Evolutionary conservation across 169 alveolate species (phyloP).

Genomic region (Haemoproteus tartakovskyi): DNA sequence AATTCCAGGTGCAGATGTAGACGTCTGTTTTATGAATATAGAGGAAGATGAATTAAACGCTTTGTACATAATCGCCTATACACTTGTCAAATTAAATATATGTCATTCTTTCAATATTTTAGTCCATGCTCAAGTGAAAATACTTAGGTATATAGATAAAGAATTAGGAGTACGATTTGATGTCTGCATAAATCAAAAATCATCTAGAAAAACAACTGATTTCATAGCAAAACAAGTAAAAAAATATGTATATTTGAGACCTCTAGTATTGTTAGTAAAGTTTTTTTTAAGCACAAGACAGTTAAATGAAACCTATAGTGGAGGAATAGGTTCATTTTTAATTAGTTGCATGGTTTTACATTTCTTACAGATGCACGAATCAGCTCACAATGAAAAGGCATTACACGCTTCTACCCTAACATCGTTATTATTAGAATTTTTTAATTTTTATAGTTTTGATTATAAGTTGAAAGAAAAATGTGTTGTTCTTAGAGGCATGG

Average conservation of each 20-base stretch:
- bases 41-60: slow-evolving; percentile 2
- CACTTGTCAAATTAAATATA: slow-evolving; percentile 21
- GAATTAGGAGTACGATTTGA: slow-evolving; percentile 50
- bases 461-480: slow-evolving; percentile 66
- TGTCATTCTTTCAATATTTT: slow-evolving; percentile 2
- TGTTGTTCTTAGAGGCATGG: slow-evolving; percentile 71
- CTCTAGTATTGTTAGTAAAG: slow-evolving; percentile 71
- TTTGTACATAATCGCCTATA: slow-evolving; percentile 8
- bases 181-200: slow-evolving; percentile 37
- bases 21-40: slow-evolving; percentile 30
- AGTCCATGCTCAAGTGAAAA: slow-evolving; percentile 38
- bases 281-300: slow-evolving; percentile 73
- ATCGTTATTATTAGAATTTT: slow-evolving; percentile 69
- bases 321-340: slow-evolving; percentile 79
- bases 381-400: slow-evolving; percentile 43
- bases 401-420: slow-evolving; percentile 64
- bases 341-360: slow-evolving; percentile 77
- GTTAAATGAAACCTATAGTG: slow-evolving; percentile 76
- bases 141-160: slow-evolving; percentile 36
- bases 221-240: slow-evolving; percentile 59
- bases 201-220: slow-evolving; percentile 45
- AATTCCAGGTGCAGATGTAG: slow-evolving; percentile 44
- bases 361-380: slow-evolving; percentile 74
- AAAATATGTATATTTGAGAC: slow-evolving; percentile 74
- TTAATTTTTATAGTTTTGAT: slow-evolving; percentile 74